These are phyloP conservation scores for Sanghuangporus baumii DNA, from an alignment of 1,284 basidiomycete genomes.

Conservation along the genomic window DNA sequence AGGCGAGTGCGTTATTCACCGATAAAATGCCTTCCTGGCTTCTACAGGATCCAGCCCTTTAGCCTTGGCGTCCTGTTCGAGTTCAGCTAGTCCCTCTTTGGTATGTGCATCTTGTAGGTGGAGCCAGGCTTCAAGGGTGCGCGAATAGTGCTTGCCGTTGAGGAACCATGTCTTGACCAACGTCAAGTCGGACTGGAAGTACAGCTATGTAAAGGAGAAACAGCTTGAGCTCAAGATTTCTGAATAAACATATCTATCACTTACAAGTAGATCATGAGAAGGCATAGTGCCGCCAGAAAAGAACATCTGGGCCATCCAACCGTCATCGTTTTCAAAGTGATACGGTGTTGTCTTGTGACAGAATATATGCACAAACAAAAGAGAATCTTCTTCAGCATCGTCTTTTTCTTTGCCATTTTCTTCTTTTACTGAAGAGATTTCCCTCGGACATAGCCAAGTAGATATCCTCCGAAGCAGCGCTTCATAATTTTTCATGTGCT, in stretches of 20 bases:
- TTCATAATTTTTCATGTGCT: conserved; percentile 80
- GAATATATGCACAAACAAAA: conserved; percentile 75
- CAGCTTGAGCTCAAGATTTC: not conserved
- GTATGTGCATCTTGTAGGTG: conserved; percentile 51
- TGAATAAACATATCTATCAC: conserved; percentile 16
- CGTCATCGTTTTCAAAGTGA: conserved; percentile 68
- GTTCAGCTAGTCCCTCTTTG: conserved; percentile 45
- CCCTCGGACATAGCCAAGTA: conserved; percentile 52
- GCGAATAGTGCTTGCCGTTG: conserved; percentile 63
- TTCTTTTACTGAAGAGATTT: conserved; percentile 20
- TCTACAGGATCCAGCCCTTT: conserved; percentile 45
- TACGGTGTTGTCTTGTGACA: conserved; percentile 66
- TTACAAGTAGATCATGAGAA: conserved; percentile 62
- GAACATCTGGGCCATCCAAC: conserved; percentile 78
- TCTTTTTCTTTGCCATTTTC: conserved; percentile 20
- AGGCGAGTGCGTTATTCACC: conserved; percentile 27
- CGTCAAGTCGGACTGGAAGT: conserved; percentile 65
- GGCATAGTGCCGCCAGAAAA: conserved; percentile 68
- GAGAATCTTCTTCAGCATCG: conserved; percentile 32
- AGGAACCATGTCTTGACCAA: conserved; percentile 60
- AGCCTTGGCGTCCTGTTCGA: conserved; percentile 42
- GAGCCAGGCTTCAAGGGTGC: conserved; percentile 69
- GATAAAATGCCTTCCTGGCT: conserved; percentile 57
- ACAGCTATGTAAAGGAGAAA: conserved; percentile 34
- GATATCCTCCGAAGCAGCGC: conserved; percentile 60